Base-by-base conservation (phyloP, 73 alveolate species). In the Blepharisma japonicum region DNA sequence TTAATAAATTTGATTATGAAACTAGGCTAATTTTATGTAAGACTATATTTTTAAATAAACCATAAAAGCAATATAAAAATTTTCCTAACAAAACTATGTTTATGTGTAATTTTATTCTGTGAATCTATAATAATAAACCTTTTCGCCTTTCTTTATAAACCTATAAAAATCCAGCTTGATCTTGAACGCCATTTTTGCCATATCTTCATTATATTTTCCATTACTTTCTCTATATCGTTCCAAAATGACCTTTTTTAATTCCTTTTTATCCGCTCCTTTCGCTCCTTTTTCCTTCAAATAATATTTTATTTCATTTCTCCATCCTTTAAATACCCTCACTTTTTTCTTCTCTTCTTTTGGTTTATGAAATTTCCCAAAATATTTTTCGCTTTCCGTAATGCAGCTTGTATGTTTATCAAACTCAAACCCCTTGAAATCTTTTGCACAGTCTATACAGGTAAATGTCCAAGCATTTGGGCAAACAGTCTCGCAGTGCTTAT, bases 381-480 rank as follows among this genome's bases (percentile, higher is more conserved):
- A 91, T 78, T 90, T 93, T 81, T 90, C 94, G 55, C 79, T 91
- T 77, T 91, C 98, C 8, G 96, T 77, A 48, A 86, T 91, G 83
- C 98, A 93, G 45, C 90, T 80, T 39, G 90, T 93, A 77, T 93
- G 98, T 27, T 66, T 92, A 68, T 93, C 91, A 18, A 84, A 88
- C 50, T 91, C 94, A 80, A 68, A 90, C 68, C 98, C 94, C 72
- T 78, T 89, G 84, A 91, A 91, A 7, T 79, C 77, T 80, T 88
- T 74, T 18, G 87, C 91, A 72, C 98, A 93, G 25, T 91, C 94
- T 6, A 93, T 71, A 78, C 98, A 91, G 56, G 94, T 88, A 71
- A 93, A 90, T 49, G 32, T 55, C 86, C 92, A 81, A 5, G 98
- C 92, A 38, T 83, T 82, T 82, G 88, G 77, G 80, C 98, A 93